A percentile compares a stretch with the other conserved stretches of the same genome.
Evolutionary conservation across 257 asterid species (phyloP).

Genomic region (Scutellaria barbata): DNA sequence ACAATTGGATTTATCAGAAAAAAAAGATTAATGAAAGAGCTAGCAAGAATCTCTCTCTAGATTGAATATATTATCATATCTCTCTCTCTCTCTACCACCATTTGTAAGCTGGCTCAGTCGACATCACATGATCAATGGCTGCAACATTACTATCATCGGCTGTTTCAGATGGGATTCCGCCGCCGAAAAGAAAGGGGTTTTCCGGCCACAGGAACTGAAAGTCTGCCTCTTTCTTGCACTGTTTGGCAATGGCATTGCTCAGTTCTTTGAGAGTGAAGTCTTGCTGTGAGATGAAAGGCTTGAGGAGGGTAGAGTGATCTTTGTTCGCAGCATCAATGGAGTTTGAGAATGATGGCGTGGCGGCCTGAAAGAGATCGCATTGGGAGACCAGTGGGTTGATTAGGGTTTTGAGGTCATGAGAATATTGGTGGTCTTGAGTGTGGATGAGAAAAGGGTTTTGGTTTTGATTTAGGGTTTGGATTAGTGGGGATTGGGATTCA

Average conservation of each 20-base stretch:
- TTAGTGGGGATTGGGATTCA: conserved; percentile 40
- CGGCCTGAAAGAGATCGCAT: conserved; percentile 17
- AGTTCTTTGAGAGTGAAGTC: conserved; percentile 48
- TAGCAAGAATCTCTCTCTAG: too few relatives aligned
- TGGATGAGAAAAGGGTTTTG: conserved; percentile 38
- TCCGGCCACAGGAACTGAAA: conserved; percentile 35
- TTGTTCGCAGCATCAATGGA: conserved; percentile 20
- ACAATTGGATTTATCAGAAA: conserved; percentile 12
- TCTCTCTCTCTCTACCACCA: conserved; percentile 43
- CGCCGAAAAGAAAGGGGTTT: conserved; percentile 39
- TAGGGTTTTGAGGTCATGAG: conserved; percentile 45
- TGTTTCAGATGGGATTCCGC: conserved; percentile 41
- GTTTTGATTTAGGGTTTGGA: conserved; percentile 42
- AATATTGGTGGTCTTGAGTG: conserved; percentile 28
- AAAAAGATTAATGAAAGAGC: neutral
- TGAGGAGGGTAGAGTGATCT: conserved; percentile 15
- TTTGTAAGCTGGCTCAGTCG: conserved; percentile 51
- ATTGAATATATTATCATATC: too few relatives aligned
- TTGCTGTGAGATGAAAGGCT: conserved; percentile 32
- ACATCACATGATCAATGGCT: conserved; percentile 48
- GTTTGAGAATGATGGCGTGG: conserved; percentile 27
- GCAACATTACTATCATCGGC: conserved; percentile 28
- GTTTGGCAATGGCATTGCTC: conserved; percentile 45
- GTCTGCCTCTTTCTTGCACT: conserved; percentile 48
- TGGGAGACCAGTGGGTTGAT: conserved; percentile 40